These are phyloP conservation scores for Colletotrichum gigasporum DNA, from an alignment of 2,329 filamentous ascomycete species.

Conservation along the genomic window DNA sequence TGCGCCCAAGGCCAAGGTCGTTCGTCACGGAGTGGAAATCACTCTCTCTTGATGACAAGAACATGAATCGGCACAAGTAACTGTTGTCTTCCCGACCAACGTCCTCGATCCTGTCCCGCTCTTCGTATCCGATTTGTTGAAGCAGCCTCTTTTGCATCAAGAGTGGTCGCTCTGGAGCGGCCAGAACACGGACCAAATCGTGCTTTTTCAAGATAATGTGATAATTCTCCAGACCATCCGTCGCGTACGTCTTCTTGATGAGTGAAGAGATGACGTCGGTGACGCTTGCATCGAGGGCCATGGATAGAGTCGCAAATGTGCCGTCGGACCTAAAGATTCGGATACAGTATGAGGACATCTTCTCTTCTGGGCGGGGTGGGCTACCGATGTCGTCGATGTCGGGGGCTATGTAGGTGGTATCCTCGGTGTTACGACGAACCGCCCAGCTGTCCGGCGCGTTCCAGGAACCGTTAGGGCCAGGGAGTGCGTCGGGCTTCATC, in stretches of 20 bases:
- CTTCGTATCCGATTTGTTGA: slow-evolving; percentile 90
- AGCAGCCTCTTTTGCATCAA: slow-evolving; percentile 91
- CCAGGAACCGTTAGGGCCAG: slow-evolving; percentile 72
- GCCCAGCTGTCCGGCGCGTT: slow-evolving; percentile 97
- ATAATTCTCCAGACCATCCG: slow-evolving; percentile 91
- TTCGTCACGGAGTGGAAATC: slow-evolving; percentile 73
- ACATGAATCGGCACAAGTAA: slow-evolving; percentile 95
- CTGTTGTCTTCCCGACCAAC: slow-evolving; percentile 97
- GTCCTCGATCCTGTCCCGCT: slow-evolving; percentile 88
- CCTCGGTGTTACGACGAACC: slow-evolving; percentile 78
- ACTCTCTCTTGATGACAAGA: slow-evolving; percentile 87
- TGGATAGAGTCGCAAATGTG: slow-evolving; percentile 92
- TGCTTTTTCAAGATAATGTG: slow-evolving; percentile 96
- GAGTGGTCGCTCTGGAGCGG: slow-evolving; percentile 81
- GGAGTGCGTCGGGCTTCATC: slow-evolving; percentile 21
- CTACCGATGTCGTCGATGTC: slow-evolving; percentile 76
- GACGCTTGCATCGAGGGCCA: slow-evolving; percentile 84
- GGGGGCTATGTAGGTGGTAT: slow-evolving; percentile 62
- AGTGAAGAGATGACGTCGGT: slow-evolving; percentile 89
- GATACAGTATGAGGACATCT: slow-evolving; percentile 84
- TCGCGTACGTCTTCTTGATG: slow-evolving; percentile 92
- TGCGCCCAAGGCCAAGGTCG: slow-evolving; percentile 82
- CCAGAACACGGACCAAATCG: slow-evolving; percentile 84
- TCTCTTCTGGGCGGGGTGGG: slow-evolving; percentile 77
- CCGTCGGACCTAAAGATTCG: slow-evolving; percentile 94